phyloP scores from a whole-genome alignment of 768 basidiomycete genomes.

The Suillus clintonianus region DNA sequence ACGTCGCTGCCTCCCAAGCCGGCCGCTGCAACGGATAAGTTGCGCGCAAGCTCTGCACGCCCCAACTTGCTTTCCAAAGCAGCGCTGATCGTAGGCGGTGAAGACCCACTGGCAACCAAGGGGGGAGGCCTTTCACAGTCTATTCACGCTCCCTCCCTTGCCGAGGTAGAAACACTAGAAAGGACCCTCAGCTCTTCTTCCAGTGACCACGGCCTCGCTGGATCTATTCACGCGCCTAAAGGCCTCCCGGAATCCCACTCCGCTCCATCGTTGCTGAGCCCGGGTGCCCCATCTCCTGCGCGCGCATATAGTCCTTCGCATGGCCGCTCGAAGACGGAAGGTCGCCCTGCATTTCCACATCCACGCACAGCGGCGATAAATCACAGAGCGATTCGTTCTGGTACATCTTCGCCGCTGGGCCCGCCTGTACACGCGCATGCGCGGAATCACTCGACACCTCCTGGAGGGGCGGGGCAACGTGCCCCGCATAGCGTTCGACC shows the following conservation, averaged over 20 bases:
- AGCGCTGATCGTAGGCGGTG: slow-evolving; percentile 6
- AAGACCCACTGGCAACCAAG: slow-evolving; percentile 15
- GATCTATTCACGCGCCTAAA: slow-evolving; percentile 61
- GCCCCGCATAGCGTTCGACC: slow-evolving; percentile 53
- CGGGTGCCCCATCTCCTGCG: slow-evolving; percentile 25
- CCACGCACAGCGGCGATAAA: slow-evolving; percentile 21
- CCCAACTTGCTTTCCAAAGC: slow-evolving; percentile 17
- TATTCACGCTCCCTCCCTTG: slow-evolving; percentile 23
- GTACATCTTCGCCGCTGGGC: slow-evolving; percentile 46
- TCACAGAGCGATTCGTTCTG: slow-evolving; percentile 42
- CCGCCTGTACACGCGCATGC: slow-evolving; percentile 37
- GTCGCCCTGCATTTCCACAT: slow-evolving; percentile 40
- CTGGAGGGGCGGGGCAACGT: slow-evolving; percentile 43
- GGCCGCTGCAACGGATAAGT: slow-evolving; percentile 22
- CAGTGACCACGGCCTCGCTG: slow-evolving; percentile 39
- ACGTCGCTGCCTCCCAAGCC: slow-evolving; percentile 54
- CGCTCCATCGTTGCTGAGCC: slow-evolving; percentile 31
- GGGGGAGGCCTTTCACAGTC: slow-evolving; percentile 26
- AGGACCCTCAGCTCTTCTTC: slow-evolving; percentile 19
- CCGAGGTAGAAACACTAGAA: slow-evolving; percentile 20
- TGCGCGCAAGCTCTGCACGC: slow-evolving; percentile 11
- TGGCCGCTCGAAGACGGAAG: slow-evolving; percentile 58
- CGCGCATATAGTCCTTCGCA: slow-evolving; percentile 43
- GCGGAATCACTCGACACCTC: slow-evolving; percentile 70
- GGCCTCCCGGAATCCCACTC: slow-evolving; percentile 40